Conservation (phyloP, 305 asterid genomes). For the Coffea humblotiana region DNA sequence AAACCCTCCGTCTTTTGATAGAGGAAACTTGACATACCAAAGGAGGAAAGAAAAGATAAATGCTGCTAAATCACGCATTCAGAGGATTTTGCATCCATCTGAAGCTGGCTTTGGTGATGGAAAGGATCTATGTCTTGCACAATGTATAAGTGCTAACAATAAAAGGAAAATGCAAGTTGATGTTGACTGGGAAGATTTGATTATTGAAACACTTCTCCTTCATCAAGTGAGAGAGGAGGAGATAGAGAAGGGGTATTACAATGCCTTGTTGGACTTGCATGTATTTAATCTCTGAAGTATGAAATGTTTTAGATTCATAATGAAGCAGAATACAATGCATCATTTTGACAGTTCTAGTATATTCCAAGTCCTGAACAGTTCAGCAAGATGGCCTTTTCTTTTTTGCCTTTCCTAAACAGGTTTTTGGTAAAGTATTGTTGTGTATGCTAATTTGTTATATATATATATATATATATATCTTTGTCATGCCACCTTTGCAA, state of each 20-base stretch:
- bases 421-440: neutral
- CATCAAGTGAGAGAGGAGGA: constrained; percentile 74
- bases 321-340: neutral
- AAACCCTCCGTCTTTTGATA: constrained; percentile 66
- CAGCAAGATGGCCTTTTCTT: neutral
- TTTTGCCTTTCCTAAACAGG: neutral
- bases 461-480: too few relatives aligned
- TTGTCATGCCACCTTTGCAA: constrained; percentile 8
- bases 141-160: constrained; percentile 33
- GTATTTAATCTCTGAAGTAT: constrained; percentile 45
- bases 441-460: neutral
- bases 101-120: constrained; percentile 16
- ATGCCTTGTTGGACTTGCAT: constrained; percentile 67
- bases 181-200: constrained; percentile 74
- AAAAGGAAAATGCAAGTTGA: constrained; percentile 42
- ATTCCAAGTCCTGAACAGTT: neutral
- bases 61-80: constrained; percentile 69
- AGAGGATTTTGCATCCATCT: constrained; percentile 51
- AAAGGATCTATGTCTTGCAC: constrained; percentile 14
- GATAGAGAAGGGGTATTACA: constrained; percentile 82
- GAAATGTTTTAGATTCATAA: neutral
- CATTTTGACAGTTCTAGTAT: neutral
- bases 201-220: constrained; percentile 81
- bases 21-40: constrained; percentile 39
- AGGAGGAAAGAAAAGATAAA: constrained; percentile 62